phyloP scores from a whole-genome alignment of 306 rosid genomes.

The Trifolium fragiferum region DNA sequence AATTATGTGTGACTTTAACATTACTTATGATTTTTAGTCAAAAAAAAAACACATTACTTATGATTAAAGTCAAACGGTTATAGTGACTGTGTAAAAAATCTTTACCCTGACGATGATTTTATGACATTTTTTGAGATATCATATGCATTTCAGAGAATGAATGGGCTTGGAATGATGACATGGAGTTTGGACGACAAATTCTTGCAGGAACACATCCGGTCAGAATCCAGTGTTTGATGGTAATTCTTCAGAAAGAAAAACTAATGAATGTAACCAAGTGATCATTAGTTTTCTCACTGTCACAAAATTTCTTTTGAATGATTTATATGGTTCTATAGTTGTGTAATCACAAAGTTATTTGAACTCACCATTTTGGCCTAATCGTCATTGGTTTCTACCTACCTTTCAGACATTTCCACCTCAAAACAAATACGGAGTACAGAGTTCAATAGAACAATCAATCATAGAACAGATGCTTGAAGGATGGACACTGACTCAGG shows the following conservation, averaged over 20 bases:
- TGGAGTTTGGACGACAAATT: slow-evolving; percentile 81
- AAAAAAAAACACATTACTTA: background rate
- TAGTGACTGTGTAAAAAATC: background rate
- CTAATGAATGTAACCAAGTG: too few relatives aligned
- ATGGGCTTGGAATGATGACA: slow-evolving; percentile 70
- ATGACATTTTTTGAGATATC: slow-evolving; percentile 8
- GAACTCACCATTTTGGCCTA: background rate
- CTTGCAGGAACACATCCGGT: slow-evolving; percentile 80
- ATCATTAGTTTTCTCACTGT: background rate
- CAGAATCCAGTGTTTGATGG: slow-evolving; percentile 60
- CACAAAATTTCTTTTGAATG: background rate
- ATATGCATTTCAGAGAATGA: slow-evolving; percentile 51
- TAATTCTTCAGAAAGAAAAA: slow-evolving; percentile 12
- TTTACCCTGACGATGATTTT: background rate
- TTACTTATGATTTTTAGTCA: background rate
- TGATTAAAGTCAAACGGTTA: background rate
- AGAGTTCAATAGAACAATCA: slow-evolving; percentile 53
- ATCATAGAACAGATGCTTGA: slow-evolving; percentile 64
- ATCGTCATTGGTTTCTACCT: background rate
- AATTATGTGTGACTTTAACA: background rate
- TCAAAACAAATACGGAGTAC: slow-evolving; percentile 49
- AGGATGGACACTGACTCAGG: slow-evolving; percentile 62
- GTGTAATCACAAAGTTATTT: slow-evolving; percentile 2
- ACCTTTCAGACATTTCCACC: slow-evolving; percentile 65
- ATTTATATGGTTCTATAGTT: background rate